These are phyloP conservation scores for Candida tallmaniae DNA, from an alignment of 805 yeast species.

Conservation along the genomic window DNA sequence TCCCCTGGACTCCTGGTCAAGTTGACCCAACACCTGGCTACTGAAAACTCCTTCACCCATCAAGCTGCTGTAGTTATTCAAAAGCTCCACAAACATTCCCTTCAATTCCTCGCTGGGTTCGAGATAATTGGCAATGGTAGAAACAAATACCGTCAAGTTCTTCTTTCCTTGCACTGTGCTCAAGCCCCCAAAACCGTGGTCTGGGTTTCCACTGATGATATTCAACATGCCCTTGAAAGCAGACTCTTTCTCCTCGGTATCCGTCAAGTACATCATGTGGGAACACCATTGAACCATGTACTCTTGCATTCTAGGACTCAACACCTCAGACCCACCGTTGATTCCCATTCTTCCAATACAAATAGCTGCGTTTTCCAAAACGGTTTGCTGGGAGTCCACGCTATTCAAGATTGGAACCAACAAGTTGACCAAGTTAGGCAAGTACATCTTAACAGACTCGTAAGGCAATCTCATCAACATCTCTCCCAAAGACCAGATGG, in stretches of 20 bases:
- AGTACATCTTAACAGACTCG: conserved; percentile 46
- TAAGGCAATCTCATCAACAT: conserved; percentile 56
- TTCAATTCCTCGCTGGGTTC: conserved; percentile 46
- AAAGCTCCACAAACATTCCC: conserved; percentile 40
- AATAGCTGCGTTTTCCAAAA: conserved; percentile 83
- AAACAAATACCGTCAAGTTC: conserved; percentile 50
- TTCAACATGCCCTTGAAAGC: conserved; percentile 82
- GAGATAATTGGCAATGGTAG: conserved; percentile 53
- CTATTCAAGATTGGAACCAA: conserved; percentile 58
- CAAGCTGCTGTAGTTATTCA: conserved; percentile 42
- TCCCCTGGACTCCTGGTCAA: conserved; percentile 27
- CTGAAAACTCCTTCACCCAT: conserved; percentile 41
- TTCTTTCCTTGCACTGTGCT: conserved; percentile 41
- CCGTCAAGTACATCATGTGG: conserved; percentile 61
- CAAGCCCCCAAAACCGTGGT: conserved; percentile 47
- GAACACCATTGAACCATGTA: conserved; percentile 68
- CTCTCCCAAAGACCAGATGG: conserved; percentile 93
- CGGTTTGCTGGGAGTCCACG: conserved; percentile 53
- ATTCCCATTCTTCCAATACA: conserved; percentile 84
- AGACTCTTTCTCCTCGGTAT: conserved; percentile 83
- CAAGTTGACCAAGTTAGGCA: conserved; percentile 47
- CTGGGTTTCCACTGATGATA: conserved; percentile 62
- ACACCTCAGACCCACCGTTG: conserved; percentile 45
- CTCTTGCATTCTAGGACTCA: conserved; percentile 53
- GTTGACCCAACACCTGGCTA: conserved; percentile 23